These are phyloP conservation scores for Pseudogymnoascus sp. DNA, from an alignment of 2,329 filamentous ascomycete genomes.

Conservation along the genomic window DNA sequence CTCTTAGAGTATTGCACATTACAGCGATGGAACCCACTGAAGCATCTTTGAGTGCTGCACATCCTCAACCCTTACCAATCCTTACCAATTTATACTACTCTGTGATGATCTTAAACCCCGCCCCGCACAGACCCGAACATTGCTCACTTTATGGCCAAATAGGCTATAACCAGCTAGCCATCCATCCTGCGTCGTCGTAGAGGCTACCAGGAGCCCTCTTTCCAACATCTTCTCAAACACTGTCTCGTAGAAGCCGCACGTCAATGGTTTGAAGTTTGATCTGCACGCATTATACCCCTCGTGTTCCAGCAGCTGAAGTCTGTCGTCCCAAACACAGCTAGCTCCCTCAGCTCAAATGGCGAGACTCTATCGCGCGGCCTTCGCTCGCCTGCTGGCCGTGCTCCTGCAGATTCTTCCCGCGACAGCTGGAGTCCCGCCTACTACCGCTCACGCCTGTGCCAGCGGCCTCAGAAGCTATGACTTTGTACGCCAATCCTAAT, in stretches of 20 bases:
- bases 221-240: background rate
- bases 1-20: background rate
- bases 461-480: conserved; percentile 1
- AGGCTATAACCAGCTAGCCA: background rate
- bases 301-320: background rate
- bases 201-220: background rate
- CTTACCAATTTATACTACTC: background rate
- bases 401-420: background rate
- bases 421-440: background rate
- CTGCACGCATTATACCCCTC: background rate
- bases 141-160: background rate
- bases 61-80: background rate
- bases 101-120: background rate
- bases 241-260: background rate
- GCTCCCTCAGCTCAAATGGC: background rate
- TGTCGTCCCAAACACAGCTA: background rate
- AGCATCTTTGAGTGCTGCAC: background rate
- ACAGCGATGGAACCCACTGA: background rate
- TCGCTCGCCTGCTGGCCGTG: background rate
- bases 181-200: background rate
- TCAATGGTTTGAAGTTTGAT: background rate
- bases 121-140: background rate
- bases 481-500: background rate
- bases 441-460: background rate
- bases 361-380: background rate